phyloP scores from a whole-genome alignment of 1,284 basidiomycete species.

The Coriolopsis trogii region DNA sequence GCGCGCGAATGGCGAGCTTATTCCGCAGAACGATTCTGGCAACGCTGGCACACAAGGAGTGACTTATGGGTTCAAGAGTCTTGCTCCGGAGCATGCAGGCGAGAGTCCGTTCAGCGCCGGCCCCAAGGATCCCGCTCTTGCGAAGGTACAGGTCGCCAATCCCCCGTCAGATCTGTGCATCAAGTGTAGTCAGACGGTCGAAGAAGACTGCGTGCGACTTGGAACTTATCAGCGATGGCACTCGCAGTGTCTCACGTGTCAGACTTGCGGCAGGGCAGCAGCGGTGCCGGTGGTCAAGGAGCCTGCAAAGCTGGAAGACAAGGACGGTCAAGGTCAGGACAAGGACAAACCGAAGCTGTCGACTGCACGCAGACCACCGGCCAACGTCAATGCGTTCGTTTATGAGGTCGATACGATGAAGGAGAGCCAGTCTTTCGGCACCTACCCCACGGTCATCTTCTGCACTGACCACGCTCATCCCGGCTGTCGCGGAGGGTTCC shows the following conservation, averaged over 20 bases:
- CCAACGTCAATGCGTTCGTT: constrained; percentile 76
- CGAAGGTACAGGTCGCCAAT: constrained; percentile 57
- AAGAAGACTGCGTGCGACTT: constrained; percentile 94
- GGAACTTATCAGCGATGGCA: constrained; percentile 98
- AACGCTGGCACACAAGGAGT: constrained; percentile 80
- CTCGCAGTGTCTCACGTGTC: constrained; percentile 87
- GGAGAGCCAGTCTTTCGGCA: constrained; percentile 69
- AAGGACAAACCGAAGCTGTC: constrained; percentile 60
- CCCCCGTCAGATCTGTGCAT: constrained; percentile 90
- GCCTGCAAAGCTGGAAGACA: constrained; percentile 27
- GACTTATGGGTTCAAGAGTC: constrained; percentile 86
- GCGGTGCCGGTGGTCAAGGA: constrained; percentile 63
- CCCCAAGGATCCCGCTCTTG: constrained; percentile 44
- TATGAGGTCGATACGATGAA: constrained; percentile 69
- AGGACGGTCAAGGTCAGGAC: constrained; percentile 23
- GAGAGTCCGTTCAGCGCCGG: constrained; percentile 74
- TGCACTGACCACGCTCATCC: constrained; percentile 80
- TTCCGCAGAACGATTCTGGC: constrained; percentile 42
- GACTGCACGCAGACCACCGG: constrained; percentile 70
- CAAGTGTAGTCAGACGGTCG: constrained; percentile 87
- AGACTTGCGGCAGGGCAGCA: constrained; percentile 78
- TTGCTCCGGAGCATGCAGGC: constrained; percentile 87
- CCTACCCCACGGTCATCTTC: constrained; percentile 68
- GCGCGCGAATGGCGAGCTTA: constrained; percentile 62
- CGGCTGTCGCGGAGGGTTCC: constrained; percentile 78